Base-by-base conservation (phyloP, 345 rosid species). In the Rhizophora mangle region DNA sequence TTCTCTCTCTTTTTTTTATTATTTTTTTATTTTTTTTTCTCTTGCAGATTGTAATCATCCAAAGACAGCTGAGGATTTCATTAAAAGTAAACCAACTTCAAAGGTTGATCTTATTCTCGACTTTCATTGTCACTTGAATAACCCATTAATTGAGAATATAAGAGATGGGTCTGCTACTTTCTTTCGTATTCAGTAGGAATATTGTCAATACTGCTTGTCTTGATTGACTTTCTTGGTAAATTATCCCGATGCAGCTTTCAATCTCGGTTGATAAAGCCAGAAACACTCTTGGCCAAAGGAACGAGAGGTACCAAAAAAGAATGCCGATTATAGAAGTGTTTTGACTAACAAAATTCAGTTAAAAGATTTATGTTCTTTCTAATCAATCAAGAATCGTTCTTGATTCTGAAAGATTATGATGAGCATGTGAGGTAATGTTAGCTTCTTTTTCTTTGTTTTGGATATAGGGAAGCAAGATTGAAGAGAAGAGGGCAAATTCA, bases 31-130 rank as follows among this genome's bases (percentile, higher is more conserved):
- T 72, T 9, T 15, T 1, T 63, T 63, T 73, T 7, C 2, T 34
- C 9, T 72, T 52, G 61, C 83, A 82, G 97, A 87, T 21, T 95
- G 99, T 85, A 86, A 83, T 29, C 99, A 95, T 80, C 96, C 99
- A 3, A 87, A 81, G 82, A 79, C 82, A 29, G 92, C 85, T 54
- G 91, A 92, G 51, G 99, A 92, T 72, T 90, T 88, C 77, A 68
- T 85, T 70, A 78, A 55, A 74, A 64, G 77, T 9, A 82, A 88
- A 3, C 89, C 91, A 9, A 68, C 62, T 75, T 81, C 86, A 6
- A 80, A 79, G 89, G 85, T 83, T 69, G 85, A 81, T 69, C 59
- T 62, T 8, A n/a, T 19, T 62, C 49, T 51, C 30, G 22, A 31
- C 31, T 64, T 4, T 43, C 1, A 39, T 39, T 58, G 49, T 43